Evolutionary conservation across 495 filamentous ascomycete species (phyloP), one percentile per base, ranked within the genome.

Genomic region (Penicillium pulvis): DNA sequence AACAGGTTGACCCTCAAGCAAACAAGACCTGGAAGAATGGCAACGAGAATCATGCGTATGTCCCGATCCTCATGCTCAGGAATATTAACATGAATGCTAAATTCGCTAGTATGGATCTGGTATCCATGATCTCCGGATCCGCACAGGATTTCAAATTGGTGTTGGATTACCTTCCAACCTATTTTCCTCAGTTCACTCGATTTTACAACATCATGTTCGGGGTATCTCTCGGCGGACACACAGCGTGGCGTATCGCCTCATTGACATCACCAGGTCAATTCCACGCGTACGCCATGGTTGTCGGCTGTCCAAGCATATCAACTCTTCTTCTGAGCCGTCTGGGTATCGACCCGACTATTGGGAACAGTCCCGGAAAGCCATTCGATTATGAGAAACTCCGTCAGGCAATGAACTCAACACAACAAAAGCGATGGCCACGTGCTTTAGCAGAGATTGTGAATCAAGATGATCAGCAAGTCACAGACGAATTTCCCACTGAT

Each of bases 101-200:
- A 33, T 16, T 16, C 16, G 16, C 12, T 17, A 53, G 51, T 9
- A 53, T 53, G 51, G 51, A 53, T 30, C 35, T 53, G 12, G 36
- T 53, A 6, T 53, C 51, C 17, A 53, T 53, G 4, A 53, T 53
- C 14, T 42, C 51, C 19, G 51, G 51, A 43, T 53, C 51, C 4
- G 51, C 51, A 6, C 51, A 53, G 43, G 51, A 53, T 42, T 53
- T 53, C 51, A 53, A 53, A 30, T 36, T 53, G 24, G 51, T 53
- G 16, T 20, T 53, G 2, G 51, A 53, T 19, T 53, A 53, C 24
- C 51, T 53, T 17, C 51, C 51, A 17, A 20, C 36, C 16, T 53
- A 53, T 53, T 14, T 53, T 10, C 36, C 51, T 23, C 51, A 42
- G n/a, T 53, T 53, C 16, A 26, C 35, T 28, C 33, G 23, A 41